Evolutionary conservation across 169 alveolate genomes (phyloP).

Genomic region (Eimeria maxima): DNA sequence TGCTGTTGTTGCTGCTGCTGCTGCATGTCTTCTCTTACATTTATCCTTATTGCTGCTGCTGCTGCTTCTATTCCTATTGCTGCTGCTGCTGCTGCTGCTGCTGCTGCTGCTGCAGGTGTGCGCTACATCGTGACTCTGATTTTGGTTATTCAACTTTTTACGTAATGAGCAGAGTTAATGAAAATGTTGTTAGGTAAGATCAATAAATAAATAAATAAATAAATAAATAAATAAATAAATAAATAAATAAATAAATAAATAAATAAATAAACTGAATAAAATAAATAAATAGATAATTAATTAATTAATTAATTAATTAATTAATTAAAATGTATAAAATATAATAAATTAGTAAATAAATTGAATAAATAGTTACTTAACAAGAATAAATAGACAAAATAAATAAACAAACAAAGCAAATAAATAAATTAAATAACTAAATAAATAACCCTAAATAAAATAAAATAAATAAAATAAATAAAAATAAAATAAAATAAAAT

Average conservation of each 20-base stretch:
- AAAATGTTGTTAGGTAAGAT: constrained; percentile 76
- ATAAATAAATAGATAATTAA: too few species aligned
- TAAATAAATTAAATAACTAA: neutral
- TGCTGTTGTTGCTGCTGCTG: constrained; percentile 33
- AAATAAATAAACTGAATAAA: neutral
- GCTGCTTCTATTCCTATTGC: neutral
- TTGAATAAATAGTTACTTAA: too few species aligned
- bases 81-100: constrained; percentile 25
- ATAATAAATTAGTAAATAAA: neutral
- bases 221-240: too few species aligned
- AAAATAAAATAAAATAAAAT: too few species aligned
- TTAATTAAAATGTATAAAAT: too few species aligned
- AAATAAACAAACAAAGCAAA: too few species aligned
- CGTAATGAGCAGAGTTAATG: constrained; percentile 75
- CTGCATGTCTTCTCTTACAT: neutral
- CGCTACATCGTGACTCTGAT: constrained; percentile 53
- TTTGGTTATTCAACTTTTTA: constrained; percentile 61
- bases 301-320: neutral
- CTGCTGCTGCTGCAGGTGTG: constrained; percentile 11
- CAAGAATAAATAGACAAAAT: too few species aligned
- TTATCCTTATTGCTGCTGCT: neutral
- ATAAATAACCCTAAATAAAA: neutral
- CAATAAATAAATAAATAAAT: too few species aligned
- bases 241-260: too few species aligned
- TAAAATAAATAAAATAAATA: too few species aligned